These are phyloP conservation scores for Neurospora crassa DNA, from an alignment of 2,329 filamentous ascomycete genomes.

Conservation along the genomic window DNA sequence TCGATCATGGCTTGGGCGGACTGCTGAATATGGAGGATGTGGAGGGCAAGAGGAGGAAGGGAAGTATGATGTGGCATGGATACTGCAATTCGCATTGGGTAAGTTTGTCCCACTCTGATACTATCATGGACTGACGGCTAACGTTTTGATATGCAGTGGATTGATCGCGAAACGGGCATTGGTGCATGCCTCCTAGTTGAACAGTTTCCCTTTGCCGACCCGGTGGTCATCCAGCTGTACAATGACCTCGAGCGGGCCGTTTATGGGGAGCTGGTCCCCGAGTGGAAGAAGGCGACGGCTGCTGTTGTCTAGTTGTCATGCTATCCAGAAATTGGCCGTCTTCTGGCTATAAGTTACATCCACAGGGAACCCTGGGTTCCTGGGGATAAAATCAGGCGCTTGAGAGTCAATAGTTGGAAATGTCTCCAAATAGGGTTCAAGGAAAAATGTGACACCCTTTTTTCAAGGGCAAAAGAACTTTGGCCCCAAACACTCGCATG, in stretches of 20 bases:
- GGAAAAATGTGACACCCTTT: too few relatives aligned
- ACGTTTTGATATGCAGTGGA: constrained; percentile 15
- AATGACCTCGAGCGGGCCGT: constrained; percentile 30
- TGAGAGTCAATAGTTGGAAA: too few relatives aligned
- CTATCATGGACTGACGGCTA: background rate
- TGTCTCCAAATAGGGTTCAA: too few relatives aligned
- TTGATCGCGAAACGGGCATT: constrained; percentile 27
- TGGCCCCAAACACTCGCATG: too few relatives aligned
- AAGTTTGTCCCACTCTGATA: constrained; percentile 13
- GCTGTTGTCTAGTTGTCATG: background rate
- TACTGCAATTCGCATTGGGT: constrained; percentile 33
- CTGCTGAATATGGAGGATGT: constrained; percentile 30
- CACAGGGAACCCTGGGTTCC: too few relatives aligned
- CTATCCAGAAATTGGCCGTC: too few relatives aligned
- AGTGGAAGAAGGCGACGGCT: background rate
- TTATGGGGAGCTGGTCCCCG: constrained; percentile 20
- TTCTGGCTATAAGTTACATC: too few relatives aligned
- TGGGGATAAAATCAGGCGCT: too few relatives aligned
- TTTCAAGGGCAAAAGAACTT: too few relatives aligned
- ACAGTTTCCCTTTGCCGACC: constrained; percentile 29
- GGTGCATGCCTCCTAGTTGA: constrained; percentile 30
- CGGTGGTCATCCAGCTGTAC: constrained; percentile 25
- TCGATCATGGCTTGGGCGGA: constrained; percentile 31
- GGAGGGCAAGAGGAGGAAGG: constrained; percentile 29
- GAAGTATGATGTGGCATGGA: constrained; percentile 36